Evolutionary conservation across 345 rosid species (phyloP), one percentile per base, ranked within the genome.

Genomic region (Passiflora organensis): DNA sequence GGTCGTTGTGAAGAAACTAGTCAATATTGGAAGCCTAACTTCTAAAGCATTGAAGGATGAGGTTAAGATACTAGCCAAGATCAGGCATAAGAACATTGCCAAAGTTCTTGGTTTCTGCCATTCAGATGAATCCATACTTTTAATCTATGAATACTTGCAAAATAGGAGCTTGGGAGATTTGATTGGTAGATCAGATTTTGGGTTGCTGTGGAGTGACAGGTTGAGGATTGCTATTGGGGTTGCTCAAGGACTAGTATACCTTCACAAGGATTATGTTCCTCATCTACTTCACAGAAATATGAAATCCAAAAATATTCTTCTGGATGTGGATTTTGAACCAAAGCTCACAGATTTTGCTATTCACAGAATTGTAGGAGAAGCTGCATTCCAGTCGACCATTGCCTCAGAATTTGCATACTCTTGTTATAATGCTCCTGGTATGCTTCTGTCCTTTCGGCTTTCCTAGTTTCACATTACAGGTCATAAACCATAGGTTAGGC

Each of bases 341-440:
- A 91, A 87, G 83, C 82, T 91, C 51, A 74, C 79, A 2, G 95
- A 87, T 77, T 81, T 82, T 53, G 87, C 87, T 43, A 84, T 91
- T 22, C 86, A 91, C 64, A 72, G 82, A 44, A 65, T 91, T 9
- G 70, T 87, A 58, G 97, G 96, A 48, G 96, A 91, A 67, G 51
- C 82, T 62, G 81, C 95, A 24, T 91, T 87, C 64, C 85, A 74
- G 41, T 77, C 96, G 9, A 62, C 84, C 28, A 52, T 83, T 45
- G 75, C 74, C 28, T 72, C 83, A 21, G 86, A 80, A 62, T 72
- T 68, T 49, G 67, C 78, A 46, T 28, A 46, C 51, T 85, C 94
- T 25, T 87, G 96, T 58, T 87, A 83, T 62, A 77, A 65, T 63
- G 83, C 96, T 59, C 97, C 96, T 60, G 97, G 96, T 87, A 75